Percentiles rank a stretch among this genome's conserved stretches.
phyloP scores from a whole-genome alignment of 2,329 filamentous ascomycete species.

The Exophiala lecanii-corni region DNA sequence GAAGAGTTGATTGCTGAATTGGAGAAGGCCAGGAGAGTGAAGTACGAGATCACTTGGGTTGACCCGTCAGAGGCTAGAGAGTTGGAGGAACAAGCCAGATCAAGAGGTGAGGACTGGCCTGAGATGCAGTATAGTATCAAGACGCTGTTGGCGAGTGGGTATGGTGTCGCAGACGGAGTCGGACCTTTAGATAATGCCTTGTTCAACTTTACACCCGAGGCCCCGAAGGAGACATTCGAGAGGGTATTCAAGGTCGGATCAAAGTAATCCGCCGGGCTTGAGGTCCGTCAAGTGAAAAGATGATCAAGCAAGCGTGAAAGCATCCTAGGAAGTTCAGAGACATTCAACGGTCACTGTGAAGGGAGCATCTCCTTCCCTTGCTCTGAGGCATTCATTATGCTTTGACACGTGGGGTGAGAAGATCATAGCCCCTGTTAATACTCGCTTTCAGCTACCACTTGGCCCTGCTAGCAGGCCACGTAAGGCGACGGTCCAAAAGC shows the following conservation, averaged over 20 bases:
- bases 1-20: conserved; percentile 8
- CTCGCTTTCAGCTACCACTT: no score
- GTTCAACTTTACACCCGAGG: conserved; percentile 7
- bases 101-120: conserved; percentile 4
- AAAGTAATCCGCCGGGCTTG: no score
- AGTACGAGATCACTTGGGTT: conserved; percentile 7
- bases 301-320: no score
- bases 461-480: no score
- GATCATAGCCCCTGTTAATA: no score
- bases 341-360: no score
- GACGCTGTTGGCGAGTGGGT: conserved; percentile 9
- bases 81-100: conserved; percentile 10
- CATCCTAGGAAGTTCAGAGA: no score
- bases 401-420: no score
- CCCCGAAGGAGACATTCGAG: conserved; percentile 5
- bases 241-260: conserved; percentile 3
- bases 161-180: conserved; percentile 13
- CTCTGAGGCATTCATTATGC: no score
- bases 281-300: no score
- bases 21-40: conserved; percentile 3
- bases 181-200: conserved; percentile 8
- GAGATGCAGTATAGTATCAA: conserved; percentile 15
- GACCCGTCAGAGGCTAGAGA: conserved; percentile 6
- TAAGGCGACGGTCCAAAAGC: no score
- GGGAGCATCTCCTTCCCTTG: no score